Evolutionary conservation across 306 rosid species (phyloP).

Genomic region (Dalbergia cochinchinensis): DNA sequence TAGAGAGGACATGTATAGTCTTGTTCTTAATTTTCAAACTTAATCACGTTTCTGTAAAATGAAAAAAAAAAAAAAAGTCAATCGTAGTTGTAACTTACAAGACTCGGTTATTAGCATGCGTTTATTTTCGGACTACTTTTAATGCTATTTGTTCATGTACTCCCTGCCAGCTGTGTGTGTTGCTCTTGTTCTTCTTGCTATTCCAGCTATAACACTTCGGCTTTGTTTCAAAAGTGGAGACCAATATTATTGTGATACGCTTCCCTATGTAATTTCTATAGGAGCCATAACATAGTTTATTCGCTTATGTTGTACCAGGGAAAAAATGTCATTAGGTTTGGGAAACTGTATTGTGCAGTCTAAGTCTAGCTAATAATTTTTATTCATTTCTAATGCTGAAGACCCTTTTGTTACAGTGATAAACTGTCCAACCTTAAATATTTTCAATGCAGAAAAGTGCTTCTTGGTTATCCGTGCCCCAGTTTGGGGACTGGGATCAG

Average conservation of each 20-base stretch:
- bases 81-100: not conserved
- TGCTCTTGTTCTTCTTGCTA: not conserved
- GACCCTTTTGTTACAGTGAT: conserved; percentile 17
- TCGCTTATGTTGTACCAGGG: too few species aligned
- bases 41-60: not conserved
- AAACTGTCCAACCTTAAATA: conserved; percentile 7
- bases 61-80: not conserved
- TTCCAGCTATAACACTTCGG: not conserved
- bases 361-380: not conserved
- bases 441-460: conserved; percentile 68
- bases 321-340: not conserved
- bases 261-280: not conserved
- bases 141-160: not conserved
- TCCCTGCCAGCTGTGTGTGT: not conserved
- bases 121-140: not conserved
- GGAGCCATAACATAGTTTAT: not conserved
- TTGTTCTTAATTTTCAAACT: conserved; percentile 3
- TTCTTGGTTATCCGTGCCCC: conserved; percentile 97
- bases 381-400: conserved; percentile 6
- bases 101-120: not conserved
- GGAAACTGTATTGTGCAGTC: not conserved
- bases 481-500: conserved; percentile 98
- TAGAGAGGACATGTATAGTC: not conserved
- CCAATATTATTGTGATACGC: not conserved
- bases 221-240: not conserved